Conservation (phyloP, 2,329 filamentous ascomycete species). For the Aspergillus bombycis region DNA sequence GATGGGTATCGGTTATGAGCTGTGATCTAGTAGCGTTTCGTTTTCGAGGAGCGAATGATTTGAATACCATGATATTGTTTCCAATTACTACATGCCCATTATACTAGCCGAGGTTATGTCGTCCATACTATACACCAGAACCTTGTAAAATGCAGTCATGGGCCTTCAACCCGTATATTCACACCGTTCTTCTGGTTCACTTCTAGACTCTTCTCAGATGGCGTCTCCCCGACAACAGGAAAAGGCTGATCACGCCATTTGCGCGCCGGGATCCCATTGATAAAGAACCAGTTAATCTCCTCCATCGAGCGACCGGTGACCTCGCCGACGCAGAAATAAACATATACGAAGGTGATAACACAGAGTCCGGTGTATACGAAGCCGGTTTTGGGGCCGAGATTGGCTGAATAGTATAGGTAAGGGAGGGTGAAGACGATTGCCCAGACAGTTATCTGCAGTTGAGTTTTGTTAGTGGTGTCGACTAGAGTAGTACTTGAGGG, state of each 20-base stretch:
- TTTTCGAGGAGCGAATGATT: neutral
- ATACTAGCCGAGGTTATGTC: neutral
- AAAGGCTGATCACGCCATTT: neutral
- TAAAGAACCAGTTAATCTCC: slow-evolving; percentile 9
- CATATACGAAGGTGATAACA: neutral
- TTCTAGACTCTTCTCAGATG: neutral
- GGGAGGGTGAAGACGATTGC: slow-evolving; percentile 1
- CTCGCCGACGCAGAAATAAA: slow-evolving; percentile 19
- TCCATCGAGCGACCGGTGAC: slow-evolving; percentile 1
- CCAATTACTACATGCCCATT: neutral
- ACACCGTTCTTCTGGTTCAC: neutral
- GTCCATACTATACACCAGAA: neutral
- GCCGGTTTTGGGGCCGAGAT: neutral
- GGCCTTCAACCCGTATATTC: neutral
- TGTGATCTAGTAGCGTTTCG: neutral
- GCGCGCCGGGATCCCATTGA: neutral
- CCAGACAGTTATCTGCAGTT: slow-evolving; percentile 2
- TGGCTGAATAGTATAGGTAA: neutral
- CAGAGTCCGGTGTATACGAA: slow-evolving; percentile 5
- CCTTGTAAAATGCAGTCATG: neutral
- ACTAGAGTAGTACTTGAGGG: too few relatives aligned
- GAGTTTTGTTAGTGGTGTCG: neutral
- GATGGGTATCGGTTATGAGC: neutral
- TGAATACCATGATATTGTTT: neutral
- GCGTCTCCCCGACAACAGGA: neutral